A percentile compares a stretch with the other conserved stretches of the same genome.
These are phyloP conservation scores for Sanguinoderma infundibulare DNA, from an alignment of 1,284 basidiomycete species.

Conservation along the genomic window DNA sequence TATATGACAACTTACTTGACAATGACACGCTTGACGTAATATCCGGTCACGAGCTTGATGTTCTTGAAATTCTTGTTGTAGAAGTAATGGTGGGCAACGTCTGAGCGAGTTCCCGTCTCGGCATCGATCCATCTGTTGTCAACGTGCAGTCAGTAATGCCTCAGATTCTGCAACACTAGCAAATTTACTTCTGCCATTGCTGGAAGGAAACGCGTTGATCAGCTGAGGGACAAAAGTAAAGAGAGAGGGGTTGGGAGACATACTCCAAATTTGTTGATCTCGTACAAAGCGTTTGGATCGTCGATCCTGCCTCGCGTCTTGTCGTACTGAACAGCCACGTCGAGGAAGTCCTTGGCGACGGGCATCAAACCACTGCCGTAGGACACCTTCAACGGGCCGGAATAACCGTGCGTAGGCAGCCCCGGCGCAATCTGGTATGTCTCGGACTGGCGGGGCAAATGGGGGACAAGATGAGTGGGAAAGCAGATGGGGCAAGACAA, in stretches of 20 bases:
- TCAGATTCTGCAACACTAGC: not conserved
- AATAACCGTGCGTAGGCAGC: conserved; percentile 49
- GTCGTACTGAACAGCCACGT: conserved; percentile 50
- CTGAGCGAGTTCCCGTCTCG: conserved; percentile 57
- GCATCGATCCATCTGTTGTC: conserved; percentile 50
- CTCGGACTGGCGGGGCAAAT: conserved; percentile 47
- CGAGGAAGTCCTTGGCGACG: conserved; percentile 50
- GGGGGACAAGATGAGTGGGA: not conserved
- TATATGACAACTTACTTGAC: conserved; percentile 26
- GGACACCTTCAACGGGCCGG: conserved; percentile 59
- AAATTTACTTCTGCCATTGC: conserved; percentile 25
- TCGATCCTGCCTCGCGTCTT: conserved; percentile 24
- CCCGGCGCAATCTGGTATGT: conserved; percentile 45
- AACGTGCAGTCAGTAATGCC: not conserved
- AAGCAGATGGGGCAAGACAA: no score
- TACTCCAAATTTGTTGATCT: conserved; percentile 35
- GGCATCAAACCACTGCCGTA: conserved; percentile 41
- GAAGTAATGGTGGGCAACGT: conserved; percentile 58
- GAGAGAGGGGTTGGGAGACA: conserved; percentile 1
- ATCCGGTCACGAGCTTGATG: conserved; percentile 26
- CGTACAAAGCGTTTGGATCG: conserved; percentile 30
- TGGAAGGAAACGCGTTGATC: not conserved
- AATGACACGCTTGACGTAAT: conserved; percentile 32
- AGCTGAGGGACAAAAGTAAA: not conserved
- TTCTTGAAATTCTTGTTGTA: conserved; percentile 47